Conservation (phyloP, 257 asterid genomes). For the Paulownia fortunei region DNA sequence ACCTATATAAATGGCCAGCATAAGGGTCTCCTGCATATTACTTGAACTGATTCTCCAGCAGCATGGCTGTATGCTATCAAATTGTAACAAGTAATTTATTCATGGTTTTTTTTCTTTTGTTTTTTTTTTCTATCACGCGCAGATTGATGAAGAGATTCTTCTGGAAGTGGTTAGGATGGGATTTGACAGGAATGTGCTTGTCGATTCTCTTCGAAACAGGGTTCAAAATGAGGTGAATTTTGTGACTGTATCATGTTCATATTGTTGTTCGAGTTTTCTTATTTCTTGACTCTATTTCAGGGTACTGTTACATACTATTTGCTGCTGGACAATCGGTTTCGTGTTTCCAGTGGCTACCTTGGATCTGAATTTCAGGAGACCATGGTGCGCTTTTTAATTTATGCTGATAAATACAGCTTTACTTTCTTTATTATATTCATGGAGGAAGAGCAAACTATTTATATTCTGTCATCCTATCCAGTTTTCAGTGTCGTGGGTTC, state of each 20-base stretch:
- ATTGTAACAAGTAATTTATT: background rate
- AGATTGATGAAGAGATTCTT: slow-evolving; percentile 84
- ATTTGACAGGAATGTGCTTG: slow-evolving; percentile 55
- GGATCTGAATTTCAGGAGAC: slow-evolving; percentile 69
- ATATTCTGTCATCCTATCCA: slow-evolving; percentile 5
- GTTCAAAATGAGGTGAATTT: slow-evolving; percentile 83
- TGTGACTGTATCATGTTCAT: slow-evolving; percentile 20
- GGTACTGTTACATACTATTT: slow-evolving; percentile 96
- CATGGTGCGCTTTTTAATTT: slow-evolving; percentile 48
- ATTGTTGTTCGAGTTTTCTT: slow-evolving; percentile 32
- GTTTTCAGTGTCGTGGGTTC: background rate
- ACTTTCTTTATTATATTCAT: background rate
- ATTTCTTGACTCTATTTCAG: slow-evolving; percentile 51
- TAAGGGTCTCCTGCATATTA: background rate
- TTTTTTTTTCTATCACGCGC: slow-evolving; percentile 34
- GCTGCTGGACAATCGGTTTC: slow-evolving; percentile 80
- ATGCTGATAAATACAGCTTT: slow-evolving; percentile 4
- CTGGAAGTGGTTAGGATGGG: slow-evolving; percentile 73
- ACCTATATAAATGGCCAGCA: background rate
- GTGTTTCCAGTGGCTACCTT: slow-evolving; percentile 61
- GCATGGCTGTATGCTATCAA: slow-evolving; percentile 2
- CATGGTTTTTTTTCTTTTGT: background rate
- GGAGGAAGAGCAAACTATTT: background rate
- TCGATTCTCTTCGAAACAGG: slow-evolving; percentile 62
- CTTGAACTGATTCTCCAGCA: slow-evolving; percentile 17